A percentile compares a stretch with the other conserved stretches of the same genome.
These are phyloP conservation scores for Cytospora paraplurivora DNA, from an alignment of 2,329 filamentous ascomycete species.

Conservation along the genomic window DNA sequence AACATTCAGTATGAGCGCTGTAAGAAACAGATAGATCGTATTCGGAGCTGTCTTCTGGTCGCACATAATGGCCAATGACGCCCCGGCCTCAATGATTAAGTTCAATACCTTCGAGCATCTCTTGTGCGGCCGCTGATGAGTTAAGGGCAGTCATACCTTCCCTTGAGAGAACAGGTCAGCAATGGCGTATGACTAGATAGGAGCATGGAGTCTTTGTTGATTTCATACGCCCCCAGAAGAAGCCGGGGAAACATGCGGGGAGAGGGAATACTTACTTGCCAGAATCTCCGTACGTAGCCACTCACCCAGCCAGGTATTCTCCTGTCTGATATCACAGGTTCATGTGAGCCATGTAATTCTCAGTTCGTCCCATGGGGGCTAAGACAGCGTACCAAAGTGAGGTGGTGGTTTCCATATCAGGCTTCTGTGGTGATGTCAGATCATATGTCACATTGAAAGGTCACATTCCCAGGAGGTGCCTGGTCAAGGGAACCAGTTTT, in stretches of 20 bases:
- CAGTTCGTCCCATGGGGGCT: constrained; percentile 4
- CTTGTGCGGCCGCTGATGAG: not conserved
- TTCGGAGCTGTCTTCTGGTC: not conserved
- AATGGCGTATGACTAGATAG: not conserved
- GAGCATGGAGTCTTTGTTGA: not conserved
- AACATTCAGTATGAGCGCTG: not conserved
- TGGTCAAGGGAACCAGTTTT: not conserved
- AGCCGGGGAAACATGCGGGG: not conserved
- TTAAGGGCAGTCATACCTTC: constrained; percentile 33
- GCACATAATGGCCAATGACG: not conserved
- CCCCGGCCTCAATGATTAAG: not conserved
- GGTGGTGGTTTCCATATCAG: constrained; percentile 98
- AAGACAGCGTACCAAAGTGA: constrained; percentile 69
- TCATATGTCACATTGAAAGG: constrained; percentile 12
- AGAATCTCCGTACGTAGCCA: constrained; percentile 93
- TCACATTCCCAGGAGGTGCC: not conserved
- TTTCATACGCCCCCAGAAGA: constrained; percentile 20
- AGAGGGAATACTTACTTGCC: constrained; percentile 72
- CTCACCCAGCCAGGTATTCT: constrained; percentile 87
- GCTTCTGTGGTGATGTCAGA: constrained; percentile 58
- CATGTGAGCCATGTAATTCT: constrained; percentile 6
- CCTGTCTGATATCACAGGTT: constrained; percentile 59
- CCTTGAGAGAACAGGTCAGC: constrained; percentile 33
- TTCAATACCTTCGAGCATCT: not conserved
- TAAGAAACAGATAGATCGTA: not conserved